phyloP scores from a whole-genome alignment of 176 grass and related monocot genomes.

The Canna indica region DNA sequence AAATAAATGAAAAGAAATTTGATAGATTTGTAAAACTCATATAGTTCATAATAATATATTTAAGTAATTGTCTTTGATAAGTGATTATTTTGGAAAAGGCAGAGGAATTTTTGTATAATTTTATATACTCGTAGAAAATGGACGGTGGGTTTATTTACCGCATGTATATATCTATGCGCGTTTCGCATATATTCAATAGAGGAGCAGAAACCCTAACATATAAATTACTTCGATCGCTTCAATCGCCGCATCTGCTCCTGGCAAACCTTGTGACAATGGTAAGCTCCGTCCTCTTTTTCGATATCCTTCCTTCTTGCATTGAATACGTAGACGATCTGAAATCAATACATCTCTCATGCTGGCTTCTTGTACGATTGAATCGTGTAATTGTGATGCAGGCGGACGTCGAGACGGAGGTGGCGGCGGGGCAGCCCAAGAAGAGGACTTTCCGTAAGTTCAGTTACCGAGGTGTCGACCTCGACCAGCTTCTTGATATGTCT shows the following conservation, averaged over 20 bases:
- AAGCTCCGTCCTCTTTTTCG: not conserved
- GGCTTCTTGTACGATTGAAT: not conserved
- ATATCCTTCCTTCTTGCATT: not conserved
- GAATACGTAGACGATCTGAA: no score
- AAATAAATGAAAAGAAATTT: no score
- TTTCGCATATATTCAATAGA: no score
- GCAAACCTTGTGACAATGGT: not conserved
- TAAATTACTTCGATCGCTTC: not conserved
- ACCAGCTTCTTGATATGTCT: constrained; percentile 5
- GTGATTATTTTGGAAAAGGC: no score
- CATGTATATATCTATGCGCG: not conserved
- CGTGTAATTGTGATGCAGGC: not conserved
- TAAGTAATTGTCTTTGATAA: no score
- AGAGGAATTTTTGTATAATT: no score
- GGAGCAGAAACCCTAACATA: not conserved
- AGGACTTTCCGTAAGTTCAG: constrained; percentile 11
- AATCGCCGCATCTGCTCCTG: not conserved
- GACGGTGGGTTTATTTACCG: not conserved
- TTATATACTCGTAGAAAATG: not conserved
- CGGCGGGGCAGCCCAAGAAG: constrained; percentile 10
- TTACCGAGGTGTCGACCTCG: constrained; percentile 10
- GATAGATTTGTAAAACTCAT: no score
- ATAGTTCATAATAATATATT: no score
- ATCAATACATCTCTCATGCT: not conserved
- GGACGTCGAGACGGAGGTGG: not conserved